Conservation (phyloP, 1,139 yeast genomes). For the Magnusiomyces clavatus region DNA sequence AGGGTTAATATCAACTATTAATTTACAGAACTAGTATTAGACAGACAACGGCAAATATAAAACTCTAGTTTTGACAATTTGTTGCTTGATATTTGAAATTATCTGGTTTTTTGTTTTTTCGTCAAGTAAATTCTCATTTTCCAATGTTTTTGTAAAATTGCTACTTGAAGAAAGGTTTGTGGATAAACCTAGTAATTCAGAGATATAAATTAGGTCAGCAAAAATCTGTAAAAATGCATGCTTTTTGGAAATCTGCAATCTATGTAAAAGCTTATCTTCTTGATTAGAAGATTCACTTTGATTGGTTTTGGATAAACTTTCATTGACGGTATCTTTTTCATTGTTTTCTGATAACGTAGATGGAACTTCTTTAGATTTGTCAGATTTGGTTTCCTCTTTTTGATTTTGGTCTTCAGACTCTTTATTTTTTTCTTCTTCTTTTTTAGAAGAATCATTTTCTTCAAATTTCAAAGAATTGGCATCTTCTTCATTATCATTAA, state of each 20-base stretch:
- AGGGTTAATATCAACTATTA: not conserved
- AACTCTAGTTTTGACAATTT: conserved; percentile 5
- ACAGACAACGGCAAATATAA: conserved; percentile 12
- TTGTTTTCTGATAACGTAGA: too few relatives aligned
- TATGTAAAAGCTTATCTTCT: too few relatives aligned
- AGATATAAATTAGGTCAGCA: not conserved
- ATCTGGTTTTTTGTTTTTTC: too few relatives aligned
- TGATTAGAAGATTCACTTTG: too few relatives aligned
- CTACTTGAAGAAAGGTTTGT: not conserved
- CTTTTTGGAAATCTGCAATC: not conserved
- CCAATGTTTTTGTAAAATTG: not conserved
- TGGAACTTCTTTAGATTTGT: too few relatives aligned
- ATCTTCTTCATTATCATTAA: conserved; percentile 1
- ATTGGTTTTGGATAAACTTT: too few relatives aligned
- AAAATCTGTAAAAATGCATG: not conserved
- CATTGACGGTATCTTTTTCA: too few relatives aligned
- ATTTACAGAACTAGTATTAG: not conserved
- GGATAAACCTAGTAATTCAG: not conserved
- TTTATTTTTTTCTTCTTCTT: not conserved
- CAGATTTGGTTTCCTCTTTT: not conserved
- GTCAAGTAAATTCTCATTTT: too few relatives aligned
- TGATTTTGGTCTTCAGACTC: not conserved
- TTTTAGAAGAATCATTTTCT: not conserved
- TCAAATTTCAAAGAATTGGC: too few relatives aligned
- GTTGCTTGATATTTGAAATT: not conserved